phyloP scores from a whole-genome alignment of 768 basidiomycete genomes.

The Hemileccinum rubropunctum region DNA sequence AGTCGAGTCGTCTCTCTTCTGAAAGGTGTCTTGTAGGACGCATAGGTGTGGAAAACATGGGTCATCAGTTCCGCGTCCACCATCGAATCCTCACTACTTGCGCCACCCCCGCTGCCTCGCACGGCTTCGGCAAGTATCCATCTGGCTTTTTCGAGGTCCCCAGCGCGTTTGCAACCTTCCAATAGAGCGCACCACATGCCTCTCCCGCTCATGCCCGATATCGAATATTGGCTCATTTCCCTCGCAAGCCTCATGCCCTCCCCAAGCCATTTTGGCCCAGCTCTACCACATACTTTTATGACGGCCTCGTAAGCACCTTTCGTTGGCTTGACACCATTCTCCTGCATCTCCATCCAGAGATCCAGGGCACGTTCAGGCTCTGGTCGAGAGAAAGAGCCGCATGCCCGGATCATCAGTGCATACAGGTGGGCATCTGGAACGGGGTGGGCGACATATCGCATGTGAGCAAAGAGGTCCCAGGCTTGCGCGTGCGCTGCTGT shows the following conservation, averaged over 20 bases:
- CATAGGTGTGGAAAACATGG: slow-evolving; percentile 86
- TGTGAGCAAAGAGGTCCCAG: slow-evolving; percentile 94
- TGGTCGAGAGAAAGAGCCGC: slow-evolving; percentile 57
- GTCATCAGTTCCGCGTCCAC: slow-evolving; percentile 71
- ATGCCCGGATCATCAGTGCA: slow-evolving; percentile 84
- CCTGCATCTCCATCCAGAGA: slow-evolving; percentile 92
- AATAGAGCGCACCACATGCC: slow-evolving; percentile 81
- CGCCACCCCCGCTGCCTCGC: slow-evolving; percentile 18
- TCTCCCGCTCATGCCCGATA: slow-evolving; percentile 35
- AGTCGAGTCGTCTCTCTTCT: slow-evolving; percentile 47
- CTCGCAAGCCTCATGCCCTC: slow-evolving; percentile 83
- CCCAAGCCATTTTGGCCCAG: slow-evolving; percentile 64
- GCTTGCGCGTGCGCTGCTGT: slow-evolving; percentile 68
- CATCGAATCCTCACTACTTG: slow-evolving; percentile 29
- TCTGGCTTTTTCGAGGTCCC: slow-evolving; percentile 77
- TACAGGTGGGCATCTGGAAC: slow-evolving; percentile 71
- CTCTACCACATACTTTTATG: slow-evolving; percentile 76
- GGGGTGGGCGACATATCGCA: slow-evolving; percentile 94
- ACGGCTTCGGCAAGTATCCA: slow-evolving; percentile 90
- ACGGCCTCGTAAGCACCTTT: slow-evolving; percentile 74
- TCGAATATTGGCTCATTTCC: slow-evolving; percentile 73
- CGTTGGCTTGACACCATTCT: slow-evolving; percentile 61
- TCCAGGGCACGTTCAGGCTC: slow-evolving; percentile 93
- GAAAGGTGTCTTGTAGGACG: slow-evolving; percentile 74
- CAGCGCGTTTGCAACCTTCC: slow-evolving; percentile 83